Conservation (phyloP, 805 yeast genomes). For the Sugiyamaella floridensis region DNA sequence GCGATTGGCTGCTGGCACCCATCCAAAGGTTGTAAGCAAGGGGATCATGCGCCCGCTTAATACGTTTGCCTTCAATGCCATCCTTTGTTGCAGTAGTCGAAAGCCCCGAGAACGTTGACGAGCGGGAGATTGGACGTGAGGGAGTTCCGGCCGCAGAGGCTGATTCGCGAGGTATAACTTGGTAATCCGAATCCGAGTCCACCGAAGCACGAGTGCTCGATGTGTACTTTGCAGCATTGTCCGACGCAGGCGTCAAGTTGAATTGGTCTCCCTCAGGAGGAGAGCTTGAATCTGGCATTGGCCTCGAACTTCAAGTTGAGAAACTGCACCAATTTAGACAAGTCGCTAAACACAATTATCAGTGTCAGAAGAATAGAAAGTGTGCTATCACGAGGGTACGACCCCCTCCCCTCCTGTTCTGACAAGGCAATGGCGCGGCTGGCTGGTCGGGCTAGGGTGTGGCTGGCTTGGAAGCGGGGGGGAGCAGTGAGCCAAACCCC, state of each 20-base stretch:
- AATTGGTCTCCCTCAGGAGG: neutral
- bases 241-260: slow-evolving; percentile 17
- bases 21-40: slow-evolving; percentile 23
- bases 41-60: slow-evolving; percentile 40
- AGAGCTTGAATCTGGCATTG: too few relatives aligned
- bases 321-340: too few relatives aligned
- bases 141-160: slow-evolving; percentile 5
- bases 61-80: slow-evolving; percentile 59
- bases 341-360: too few relatives aligned
- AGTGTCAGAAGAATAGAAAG: too few relatives aligned
- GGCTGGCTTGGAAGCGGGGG: neutral
- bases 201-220: slow-evolving; percentile 23
- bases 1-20: neutral
- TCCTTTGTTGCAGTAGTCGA: slow-evolving; percentile 71
- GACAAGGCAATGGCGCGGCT: neutral
- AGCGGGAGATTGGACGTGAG: slow-evolving; percentile 57
- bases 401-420: too few relatives aligned
- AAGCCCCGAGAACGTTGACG: slow-evolving; percentile 52
- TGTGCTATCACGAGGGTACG: too few relatives aligned
- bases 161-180: slow-evolving; percentile 6
- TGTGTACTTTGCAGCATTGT: slow-evolving; percentile 6
- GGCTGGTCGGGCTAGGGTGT: neutral
- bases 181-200: slow-evolving; percentile 25
- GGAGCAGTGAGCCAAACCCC: neutral
- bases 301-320: too few relatives aligned